A percentile compares a stretch with the other conserved stretches of the same genome.
Evolutionary conservation across 164 flowering plant species (phyloP).

Genomic region (Vitis labrusca): DNA sequence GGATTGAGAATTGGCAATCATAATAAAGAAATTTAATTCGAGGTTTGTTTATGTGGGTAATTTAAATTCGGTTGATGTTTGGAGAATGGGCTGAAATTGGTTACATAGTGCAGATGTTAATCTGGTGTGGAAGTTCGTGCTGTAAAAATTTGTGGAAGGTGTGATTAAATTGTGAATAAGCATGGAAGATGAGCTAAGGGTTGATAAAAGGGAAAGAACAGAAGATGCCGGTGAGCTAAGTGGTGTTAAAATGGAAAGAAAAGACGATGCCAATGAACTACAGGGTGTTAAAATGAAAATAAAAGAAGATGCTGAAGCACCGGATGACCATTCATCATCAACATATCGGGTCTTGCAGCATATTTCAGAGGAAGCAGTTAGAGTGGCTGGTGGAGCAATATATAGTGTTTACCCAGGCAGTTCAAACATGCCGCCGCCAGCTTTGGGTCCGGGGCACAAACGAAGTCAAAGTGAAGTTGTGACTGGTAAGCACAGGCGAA

Average conservation of each 20-base stretch:
- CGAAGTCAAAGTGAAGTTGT: slow-evolving; percentile 57
- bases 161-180: not conserved
- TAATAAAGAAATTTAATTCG: not conserved
- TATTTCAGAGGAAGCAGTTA: slow-evolving; percentile 45
- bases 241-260: slow-evolving; percentile 27
- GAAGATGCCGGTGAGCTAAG: slow-evolving; percentile 20
- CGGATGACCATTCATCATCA: slow-evolving; percentile 37
- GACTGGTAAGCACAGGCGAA: slow-evolving; percentile 25
- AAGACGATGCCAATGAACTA: slow-evolving; percentile 26
- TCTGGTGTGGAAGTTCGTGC: not conserved
- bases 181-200: slow-evolving; percentile 15
- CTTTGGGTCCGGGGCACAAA: slow-evolving; percentile 38
- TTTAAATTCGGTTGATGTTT: not conserved
- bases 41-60: not conserved
- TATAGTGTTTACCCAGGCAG: slow-evolving; percentile 30
- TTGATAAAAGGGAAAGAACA: slow-evolving; percentile 27
- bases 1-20: not conserved
- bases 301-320: slow-evolving; percentile 29
- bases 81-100: not conserved
- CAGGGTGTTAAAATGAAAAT: slow-evolving; percentile 22
- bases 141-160: slow-evolving; percentile 2
- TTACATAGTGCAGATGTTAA: not conserved
- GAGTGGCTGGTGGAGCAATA: slow-evolving; percentile 44
- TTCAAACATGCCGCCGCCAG: slow-evolving; percentile 12
- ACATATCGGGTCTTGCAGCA: slow-evolving; percentile 42